Percentiles rank a stretch among this genome's conserved stretches.
Conservation (phyloP, 345 rosid species). For the Linum tenue region DNA sequence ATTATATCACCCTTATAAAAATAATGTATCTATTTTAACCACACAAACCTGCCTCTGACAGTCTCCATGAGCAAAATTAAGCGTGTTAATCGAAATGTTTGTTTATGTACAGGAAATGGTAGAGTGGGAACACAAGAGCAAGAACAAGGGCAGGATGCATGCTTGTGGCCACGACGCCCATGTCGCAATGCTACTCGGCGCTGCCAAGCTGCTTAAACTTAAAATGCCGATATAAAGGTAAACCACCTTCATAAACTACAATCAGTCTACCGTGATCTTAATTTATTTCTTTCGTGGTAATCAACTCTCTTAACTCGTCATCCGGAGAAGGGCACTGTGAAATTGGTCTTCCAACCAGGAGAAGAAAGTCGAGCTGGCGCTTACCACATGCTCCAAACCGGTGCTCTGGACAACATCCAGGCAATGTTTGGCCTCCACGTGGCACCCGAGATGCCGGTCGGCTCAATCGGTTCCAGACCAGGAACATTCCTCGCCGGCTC, state of each 20-base stretch:
- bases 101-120: slow-evolving; percentile 31
- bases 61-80: neutral
- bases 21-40: neutral
- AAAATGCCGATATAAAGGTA: slow-evolving; percentile 30
- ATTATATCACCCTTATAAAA: too few species aligned
- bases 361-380: slow-evolving; percentile 51
- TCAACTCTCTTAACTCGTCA: neutral
- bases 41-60: too few species aligned
- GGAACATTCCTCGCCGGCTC: slow-evolving; percentile 46
- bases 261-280: neutral
- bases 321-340: slow-evolving; percentile 32
- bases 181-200: slow-evolving; percentile 43
- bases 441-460: slow-evolving; percentile 26
- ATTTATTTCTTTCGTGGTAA: neutral
- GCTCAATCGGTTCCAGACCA: slow-evolving; percentile 38
- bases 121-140: slow-evolving; percentile 41
- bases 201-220: slow-evolving; percentile 36
- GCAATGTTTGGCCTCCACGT: slow-evolving; percentile 48
- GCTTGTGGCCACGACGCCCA: slow-evolving; percentile 60
- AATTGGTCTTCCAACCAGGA: slow-evolving; percentile 60
- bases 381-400: slow-evolving; percentile 41
- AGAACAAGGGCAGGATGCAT: slow-evolving; percentile 41
- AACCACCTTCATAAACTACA: neutral
- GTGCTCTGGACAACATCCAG: slow-evolving; percentile 36
- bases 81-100: neutral